Evolutionary conservation across 441 rosid genomes (phyloP).

Genomic region (Jatropha multifida): DNA sequence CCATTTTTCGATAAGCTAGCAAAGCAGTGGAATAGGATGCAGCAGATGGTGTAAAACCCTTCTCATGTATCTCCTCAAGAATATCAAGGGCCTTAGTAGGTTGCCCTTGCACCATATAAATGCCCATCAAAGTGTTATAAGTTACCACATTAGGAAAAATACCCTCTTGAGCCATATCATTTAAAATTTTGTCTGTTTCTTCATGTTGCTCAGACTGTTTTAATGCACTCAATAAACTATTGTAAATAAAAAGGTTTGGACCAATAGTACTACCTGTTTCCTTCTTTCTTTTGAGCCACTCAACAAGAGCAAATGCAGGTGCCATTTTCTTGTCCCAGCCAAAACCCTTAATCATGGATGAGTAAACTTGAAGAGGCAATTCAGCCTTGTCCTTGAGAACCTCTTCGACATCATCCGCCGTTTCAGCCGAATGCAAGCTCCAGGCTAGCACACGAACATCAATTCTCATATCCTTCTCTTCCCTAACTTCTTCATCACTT

Average conservation of each 20-base stretch:
- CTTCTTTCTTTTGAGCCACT: constrained; percentile 75
- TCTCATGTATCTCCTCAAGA: constrained; percentile 53
- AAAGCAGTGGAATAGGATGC: constrained; percentile 78
- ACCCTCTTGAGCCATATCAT: constrained; percentile 62
- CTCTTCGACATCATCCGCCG: constrained; percentile 69
- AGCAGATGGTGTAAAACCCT: constrained; percentile 57
- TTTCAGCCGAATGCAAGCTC: constrained; percentile 55
- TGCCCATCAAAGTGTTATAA: constrained; percentile 71
- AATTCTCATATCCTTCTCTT: constrained; percentile 35
- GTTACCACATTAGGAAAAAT: constrained; percentile 68
- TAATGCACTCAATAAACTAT: constrained; percentile 71
- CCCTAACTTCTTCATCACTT: constrained; percentile 23
- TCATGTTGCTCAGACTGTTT: constrained; percentile 51
- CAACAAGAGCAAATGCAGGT: constrained; percentile 69
- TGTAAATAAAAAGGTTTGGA: constrained; percentile 72
- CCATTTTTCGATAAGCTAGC: constrained; percentile 70
- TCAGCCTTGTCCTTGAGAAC: constrained; percentile 63
- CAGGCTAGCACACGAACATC: constrained; percentile 57
- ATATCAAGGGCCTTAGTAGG: constrained; percentile 54
- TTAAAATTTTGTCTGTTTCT: constrained; percentile 54
- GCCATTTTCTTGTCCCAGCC: constrained; percentile 64
- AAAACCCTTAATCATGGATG: constrained; percentile 63
- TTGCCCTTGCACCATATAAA: constrained; percentile 55
- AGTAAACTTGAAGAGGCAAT: constrained; percentile 65
- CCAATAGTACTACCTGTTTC: constrained; percentile 48